Evolutionary conservation across 1,284 basidiomycete genomes (phyloP), one percentile per base, ranked within the genome.

Genomic region (Cystobasidium pallidum): DNA sequence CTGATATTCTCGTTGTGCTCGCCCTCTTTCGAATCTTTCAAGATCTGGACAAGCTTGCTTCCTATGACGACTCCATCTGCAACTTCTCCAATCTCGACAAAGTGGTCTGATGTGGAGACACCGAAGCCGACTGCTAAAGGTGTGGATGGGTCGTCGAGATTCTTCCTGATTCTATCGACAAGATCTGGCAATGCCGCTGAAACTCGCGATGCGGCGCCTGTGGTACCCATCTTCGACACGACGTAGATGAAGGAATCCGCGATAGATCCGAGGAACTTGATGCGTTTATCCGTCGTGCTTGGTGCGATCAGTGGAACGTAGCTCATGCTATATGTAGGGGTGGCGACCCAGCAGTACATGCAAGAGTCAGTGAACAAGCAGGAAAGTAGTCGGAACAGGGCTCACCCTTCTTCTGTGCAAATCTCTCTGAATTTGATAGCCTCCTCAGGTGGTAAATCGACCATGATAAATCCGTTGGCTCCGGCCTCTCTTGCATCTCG

Each of bases 231-330:
- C 91, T 91, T 92, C 43, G 91, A 94, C 11, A 96, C 92, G 66
- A 99, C 89, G 81, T 99, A 99, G 78, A 99, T 93, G 84, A 99
- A 99, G 3, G 91, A 89, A 81, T 99, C 95, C 26, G 96, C 94
- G 75, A 98, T 95, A 8, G 89, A 88, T 4, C 91, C 84, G 39
- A 99, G 86, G 83, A 96, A 95, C 79, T 91, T 88, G 80, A 99
- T 91, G 47, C 96, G 90, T 71, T 87, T 84, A 57, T 90, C 83
- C 21, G 90, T 89, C 0, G 96, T 99, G 0, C 93, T 95, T 3
- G 96, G 96, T 0, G 95, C 94, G 76, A 99, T 90, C 43, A 99
- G 84, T 3, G 96, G 96, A 13, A 99, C 89, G 80, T 95, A 99
- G n/a, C 94, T 94, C 75, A 99, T 84, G 74, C 94, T 94, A 70